phyloP scores from a whole-genome alignment of 2,329 filamentous ascomycete species.

The Pseudohalonectria lignicola region DNA sequence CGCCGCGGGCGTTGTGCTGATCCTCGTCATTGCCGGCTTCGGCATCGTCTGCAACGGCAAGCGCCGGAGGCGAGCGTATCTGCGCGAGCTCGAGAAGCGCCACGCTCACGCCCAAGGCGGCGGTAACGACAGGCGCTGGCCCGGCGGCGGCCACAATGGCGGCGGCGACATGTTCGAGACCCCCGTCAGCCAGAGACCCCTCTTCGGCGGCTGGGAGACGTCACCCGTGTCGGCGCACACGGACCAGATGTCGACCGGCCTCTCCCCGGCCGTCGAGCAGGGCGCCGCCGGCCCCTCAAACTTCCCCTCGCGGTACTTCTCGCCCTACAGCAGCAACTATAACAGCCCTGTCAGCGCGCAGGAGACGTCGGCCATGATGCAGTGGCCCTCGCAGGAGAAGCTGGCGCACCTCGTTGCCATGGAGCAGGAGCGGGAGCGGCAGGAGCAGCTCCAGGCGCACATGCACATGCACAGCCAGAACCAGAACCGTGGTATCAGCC shows the following conservation, averaged over 20 bases:
- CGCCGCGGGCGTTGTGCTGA: conserved; percentile 33
- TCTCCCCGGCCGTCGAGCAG: conserved; percentile 8
- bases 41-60: conserved; percentile 45
- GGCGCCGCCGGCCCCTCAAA: conserved; percentile 3
- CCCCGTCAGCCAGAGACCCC: conserved; percentile 40
- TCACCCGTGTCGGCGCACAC: conserved; percentile 34
- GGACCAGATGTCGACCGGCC: conserved; percentile 15
- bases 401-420: conserved; percentile 12
- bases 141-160: conserved; percentile 19
- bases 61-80: conserved; percentile 38
- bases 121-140: conserved; percentile 3
- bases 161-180: conserved; percentile 36
- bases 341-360: conserved; percentile 42
- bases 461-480: conserved; percentile 10
- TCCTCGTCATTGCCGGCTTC: conserved; percentile 38
- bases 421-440: conserved; percentile 8
- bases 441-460: conserved; percentile 5
- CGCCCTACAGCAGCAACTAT: conserved; percentile 49
- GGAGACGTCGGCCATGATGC: conserved; percentile 18
- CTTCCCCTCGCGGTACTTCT: conserved; percentile 36
- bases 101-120: conserved; percentile 18
- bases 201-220: conserved; percentile 41
- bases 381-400: conserved; percentile 24
- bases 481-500: conserved; percentile 13
- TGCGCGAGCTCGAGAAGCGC: conserved; percentile 33